Evolutionary conservation across 176 grass and related monocot genomes (phyloP).

Genomic region (Microstegium vimineum): DNA sequence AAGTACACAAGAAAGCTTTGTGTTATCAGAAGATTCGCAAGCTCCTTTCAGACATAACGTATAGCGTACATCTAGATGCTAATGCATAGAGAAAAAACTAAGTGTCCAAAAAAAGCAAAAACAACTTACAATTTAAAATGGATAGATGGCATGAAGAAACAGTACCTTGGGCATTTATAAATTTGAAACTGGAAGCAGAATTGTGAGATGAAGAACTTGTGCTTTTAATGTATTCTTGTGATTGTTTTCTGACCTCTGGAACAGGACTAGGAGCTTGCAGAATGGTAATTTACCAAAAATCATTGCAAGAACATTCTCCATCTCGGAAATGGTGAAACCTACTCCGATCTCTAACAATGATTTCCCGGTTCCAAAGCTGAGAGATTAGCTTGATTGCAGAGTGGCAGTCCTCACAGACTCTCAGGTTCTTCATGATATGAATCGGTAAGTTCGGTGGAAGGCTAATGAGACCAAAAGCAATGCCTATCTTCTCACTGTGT

Average conservation of each 20-base stretch:
- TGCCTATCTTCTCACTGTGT: conserved; percentile 70
- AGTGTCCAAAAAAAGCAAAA: neutral
- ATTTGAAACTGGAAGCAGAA: neutral
- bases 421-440: conserved; percentile 70
- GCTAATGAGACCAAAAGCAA: conserved; percentile 69
- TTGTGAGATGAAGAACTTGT: neutral
- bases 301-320: conserved; percentile 66
- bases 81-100: neutral
- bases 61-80: neutral
- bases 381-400: conserved; percentile 75
- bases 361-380: conserved; percentile 52
- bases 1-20: neutral
- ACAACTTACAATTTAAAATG: neutral
- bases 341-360: conserved; percentile 73
- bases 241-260: neutral
- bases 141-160: neutral
- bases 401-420: conserved; percentile 78
- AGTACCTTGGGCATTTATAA: conserved; percentile 8
- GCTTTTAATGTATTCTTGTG: neutral
- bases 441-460: conserved; percentile 46
- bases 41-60: neutral
- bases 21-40: conserved; percentile 8
- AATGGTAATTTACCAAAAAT: conserved; percentile 67
- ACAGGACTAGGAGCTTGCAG: neutral
- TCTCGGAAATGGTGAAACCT: conserved; percentile 75